A percentile compares a stretch with the other conserved stretches of the same genome.
Evolutionary conservation across 140 eudicot genomes (phyloP).

Genomic region (Oenanthe javanica): DNA sequence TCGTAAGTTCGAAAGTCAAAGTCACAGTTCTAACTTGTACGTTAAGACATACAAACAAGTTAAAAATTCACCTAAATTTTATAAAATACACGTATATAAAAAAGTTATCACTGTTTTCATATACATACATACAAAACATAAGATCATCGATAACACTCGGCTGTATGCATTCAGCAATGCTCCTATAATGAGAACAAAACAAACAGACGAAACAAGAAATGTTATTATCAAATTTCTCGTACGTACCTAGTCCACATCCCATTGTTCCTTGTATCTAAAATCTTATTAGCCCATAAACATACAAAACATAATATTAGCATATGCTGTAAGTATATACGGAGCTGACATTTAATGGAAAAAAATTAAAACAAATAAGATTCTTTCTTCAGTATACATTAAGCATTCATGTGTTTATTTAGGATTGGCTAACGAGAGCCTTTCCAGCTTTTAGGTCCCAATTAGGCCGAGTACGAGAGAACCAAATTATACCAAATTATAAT

Average conservation of each 20-base stretch:
- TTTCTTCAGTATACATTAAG: too few relatives aligned
- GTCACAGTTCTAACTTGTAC: too few relatives aligned
- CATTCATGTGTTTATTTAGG: too few relatives aligned
- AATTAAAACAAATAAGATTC: too few relatives aligned
- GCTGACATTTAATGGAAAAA: background rate
- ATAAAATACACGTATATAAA: too few relatives aligned
- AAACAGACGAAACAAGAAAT: background rate
- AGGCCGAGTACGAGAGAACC: too few relatives aligned
- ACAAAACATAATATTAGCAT: background rate
- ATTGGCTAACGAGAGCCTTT: background rate
- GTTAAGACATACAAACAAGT: background rate
- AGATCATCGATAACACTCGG: background rate
- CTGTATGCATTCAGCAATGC: background rate
- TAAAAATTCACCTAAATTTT: too few relatives aligned
- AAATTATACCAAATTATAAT: too few relatives aligned
- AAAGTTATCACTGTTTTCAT: too few relatives aligned
- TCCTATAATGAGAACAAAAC: background rate
- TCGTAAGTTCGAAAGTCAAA: too few relatives aligned
- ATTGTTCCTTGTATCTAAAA: background rate
- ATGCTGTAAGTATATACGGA: background rate
- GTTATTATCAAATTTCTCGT: background rate
- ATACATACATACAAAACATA: background rate
- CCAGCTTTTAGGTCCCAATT: background rate
- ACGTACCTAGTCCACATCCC: background rate
- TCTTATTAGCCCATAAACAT: background rate